These are phyloP conservation scores for Kitagawia praeruptora DNA, from an alignment of 129 eudicot genomes.

Conservation along the genomic window DNA sequence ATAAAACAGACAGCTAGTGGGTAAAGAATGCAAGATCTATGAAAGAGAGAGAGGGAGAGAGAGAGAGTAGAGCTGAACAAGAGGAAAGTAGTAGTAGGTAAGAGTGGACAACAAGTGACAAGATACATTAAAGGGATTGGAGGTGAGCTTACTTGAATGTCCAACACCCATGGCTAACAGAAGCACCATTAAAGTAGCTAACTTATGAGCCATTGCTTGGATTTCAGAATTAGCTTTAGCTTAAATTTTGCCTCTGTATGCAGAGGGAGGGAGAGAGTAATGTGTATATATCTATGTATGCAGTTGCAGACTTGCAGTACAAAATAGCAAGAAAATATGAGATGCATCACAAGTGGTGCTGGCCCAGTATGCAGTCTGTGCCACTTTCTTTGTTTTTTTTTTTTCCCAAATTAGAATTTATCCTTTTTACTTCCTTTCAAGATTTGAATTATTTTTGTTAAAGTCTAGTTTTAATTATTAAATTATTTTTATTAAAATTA, in stretches of 20 bases:
- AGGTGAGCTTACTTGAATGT: not conserved
- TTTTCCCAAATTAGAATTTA: too few species aligned
- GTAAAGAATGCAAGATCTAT: not conserved
- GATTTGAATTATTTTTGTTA: too few species aligned
- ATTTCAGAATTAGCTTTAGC: not conserved
- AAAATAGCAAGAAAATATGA: not conserved
- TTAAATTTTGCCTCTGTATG: not conserved
- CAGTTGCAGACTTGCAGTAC: not conserved
- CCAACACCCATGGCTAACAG: not conserved
- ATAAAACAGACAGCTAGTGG: too few species aligned
- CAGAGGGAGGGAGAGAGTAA: not conserved
- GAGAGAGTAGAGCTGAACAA: not conserved
- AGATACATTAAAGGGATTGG: not conserved
- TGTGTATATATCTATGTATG: not conserved
- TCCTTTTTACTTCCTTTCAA: too few species aligned
- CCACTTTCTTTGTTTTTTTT: too few species aligned
- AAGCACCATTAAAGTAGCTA: conserved; percentile 40
- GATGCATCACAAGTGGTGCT: not conserved
- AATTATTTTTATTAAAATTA: too few species aligned
- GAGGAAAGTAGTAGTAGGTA: not conserved
- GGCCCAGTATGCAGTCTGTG: not conserved
- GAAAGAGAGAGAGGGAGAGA: not conserved
- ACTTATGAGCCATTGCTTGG: not conserved
- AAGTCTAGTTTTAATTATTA: too few species aligned
- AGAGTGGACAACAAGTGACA: not conserved